phyloP scores from a whole-genome alignment of 441 rosid species.

The Melastoma candidum region DNA sequence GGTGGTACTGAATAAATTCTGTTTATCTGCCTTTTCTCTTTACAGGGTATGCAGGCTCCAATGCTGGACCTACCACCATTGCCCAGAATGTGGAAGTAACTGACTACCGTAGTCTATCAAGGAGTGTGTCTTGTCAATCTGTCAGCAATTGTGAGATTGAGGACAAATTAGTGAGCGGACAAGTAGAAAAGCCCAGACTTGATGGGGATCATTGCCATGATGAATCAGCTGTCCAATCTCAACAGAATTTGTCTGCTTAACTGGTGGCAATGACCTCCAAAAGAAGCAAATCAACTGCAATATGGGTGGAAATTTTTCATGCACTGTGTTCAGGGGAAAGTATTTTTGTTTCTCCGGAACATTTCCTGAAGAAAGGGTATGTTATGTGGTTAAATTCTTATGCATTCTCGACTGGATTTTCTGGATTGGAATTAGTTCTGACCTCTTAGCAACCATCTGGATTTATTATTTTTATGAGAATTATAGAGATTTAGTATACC shows the following conservation, averaged over 20 bases:
- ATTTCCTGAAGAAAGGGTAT: conserved; percentile 85
- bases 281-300: conserved; percentile 26
- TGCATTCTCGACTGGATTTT: too few relatives aligned
- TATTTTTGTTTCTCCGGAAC: conserved; percentile 64
- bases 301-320: conserved; percentile 23
- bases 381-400: conserved; percentile 15
- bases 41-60: conserved; percentile 40
- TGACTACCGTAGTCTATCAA: conserved; percentile 16
- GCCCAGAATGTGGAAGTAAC: conserved; percentile 28
- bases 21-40: not conserved
- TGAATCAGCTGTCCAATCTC: too few relatives aligned
- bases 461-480: too few relatives aligned
- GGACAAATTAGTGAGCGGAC: conserved; percentile 25
- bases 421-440: too few relatives aligned
- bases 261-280: conserved; percentile 6
- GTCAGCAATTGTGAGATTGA: conserved; percentile 24
- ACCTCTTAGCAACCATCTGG: too few relatives aligned
- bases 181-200: too few relatives aligned
- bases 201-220: too few relatives aligned
- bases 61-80: conserved; percentile 36
- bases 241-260: too few relatives aligned
- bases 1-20: not conserved
- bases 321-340: conserved; percentile 59
- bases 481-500: too few relatives aligned
- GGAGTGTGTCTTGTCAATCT: conserved; percentile 26